These are phyloP conservation scores for Exophiala dermatitidis DNA, from an alignment of 2,329 filamentous ascomycete species.

Conservation along the genomic window DNA sequence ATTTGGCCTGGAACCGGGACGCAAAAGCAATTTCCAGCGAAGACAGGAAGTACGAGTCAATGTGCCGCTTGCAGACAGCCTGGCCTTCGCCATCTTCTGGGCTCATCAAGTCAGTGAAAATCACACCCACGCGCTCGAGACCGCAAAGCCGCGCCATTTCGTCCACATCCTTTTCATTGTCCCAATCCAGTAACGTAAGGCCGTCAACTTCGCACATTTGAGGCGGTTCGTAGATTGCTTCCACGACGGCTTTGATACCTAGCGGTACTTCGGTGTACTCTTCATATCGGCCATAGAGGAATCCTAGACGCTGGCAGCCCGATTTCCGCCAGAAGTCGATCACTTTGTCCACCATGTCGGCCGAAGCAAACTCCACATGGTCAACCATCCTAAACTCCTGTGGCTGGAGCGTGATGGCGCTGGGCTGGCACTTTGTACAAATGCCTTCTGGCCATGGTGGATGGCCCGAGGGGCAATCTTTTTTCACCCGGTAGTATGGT, in stretches of 20 bases:
- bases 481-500: constrained; percentile 82
- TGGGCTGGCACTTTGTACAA: constrained; percentile 96
- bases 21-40: constrained; percentile 89
- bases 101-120: constrained; percentile 88
- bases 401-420: constrained; percentile 88
- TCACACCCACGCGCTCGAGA: constrained; percentile 79
- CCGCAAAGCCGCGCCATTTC: constrained; percentile 75
- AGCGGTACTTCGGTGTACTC: constrained; percentile 90
- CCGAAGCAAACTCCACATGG: constrained; percentile 89
- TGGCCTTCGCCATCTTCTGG: constrained; percentile 72
- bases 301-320: constrained; percentile 76
- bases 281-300: constrained; percentile 81
- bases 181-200: constrained; percentile 75
- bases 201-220: constrained; percentile 86
- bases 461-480: constrained; percentile 86
- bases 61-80: constrained; percentile 90
- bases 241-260: constrained; percentile 89
- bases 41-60: constrained; percentile 88
- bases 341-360: constrained; percentile 77
- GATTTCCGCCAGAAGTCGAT: constrained; percentile 87
- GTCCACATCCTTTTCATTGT: constrained; percentile 74
- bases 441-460: constrained; percentile 92
- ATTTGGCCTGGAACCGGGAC: constrained; percentile 74
- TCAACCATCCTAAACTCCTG: constrained; percentile 96
- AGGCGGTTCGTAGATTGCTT: constrained; percentile 94